These are phyloP conservation scores for Arthromyces matolae DNA, from an alignment of 768 basidiomycete genomes.

Conservation along the genomic window DNA sequence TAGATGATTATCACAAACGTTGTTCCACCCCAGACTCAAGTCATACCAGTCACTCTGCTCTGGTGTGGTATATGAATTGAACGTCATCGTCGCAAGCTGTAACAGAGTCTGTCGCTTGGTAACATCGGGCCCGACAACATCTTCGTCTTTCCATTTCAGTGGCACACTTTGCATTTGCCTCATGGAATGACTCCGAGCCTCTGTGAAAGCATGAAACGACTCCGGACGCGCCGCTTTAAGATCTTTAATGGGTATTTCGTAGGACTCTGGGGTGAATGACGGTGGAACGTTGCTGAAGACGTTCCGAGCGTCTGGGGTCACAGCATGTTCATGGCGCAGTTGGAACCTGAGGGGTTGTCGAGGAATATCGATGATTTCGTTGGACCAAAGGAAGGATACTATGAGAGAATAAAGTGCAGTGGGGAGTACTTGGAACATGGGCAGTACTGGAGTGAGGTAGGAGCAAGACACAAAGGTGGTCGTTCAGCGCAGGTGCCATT, in stretches of 20 bases:
- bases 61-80: conserved; percentile 68
- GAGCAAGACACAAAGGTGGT: not conserved
- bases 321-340: conserved; percentile 62
- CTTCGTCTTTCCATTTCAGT: conserved; percentile 60
- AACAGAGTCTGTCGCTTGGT: conserved; percentile 67
- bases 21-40: conserved; percentile 59
- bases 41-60: conserved; percentile 68
- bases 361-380: conserved; percentile 24
- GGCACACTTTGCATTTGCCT: conserved; percentile 34
- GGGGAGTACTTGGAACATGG: conserved; percentile 38
- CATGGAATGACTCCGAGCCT: conserved; percentile 35
- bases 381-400: conserved; percentile 37
- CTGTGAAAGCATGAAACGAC: conserved; percentile 37
- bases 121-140: conserved; percentile 69
- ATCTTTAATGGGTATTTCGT: conserved; percentile 37
- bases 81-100: conserved; percentile 84
- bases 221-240: conserved; percentile 44
- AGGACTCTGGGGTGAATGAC: conserved; percentile 32
- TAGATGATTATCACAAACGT: conserved; percentile 31
- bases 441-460: too few relatives aligned
- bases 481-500: not conserved
- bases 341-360: conserved; percentile 48
- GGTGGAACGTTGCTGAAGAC: conserved; percentile 53
- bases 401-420: conserved; percentile 39
- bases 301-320: conserved; percentile 49